Percentiles rank a stretch among this genome's conserved stretches.
These are phyloP conservation scores for Aspergillus fumigatiaffinis DNA, from an alignment of 2,329 filamentous ascomycete genomes.

Conservation along the genomic window DNA sequence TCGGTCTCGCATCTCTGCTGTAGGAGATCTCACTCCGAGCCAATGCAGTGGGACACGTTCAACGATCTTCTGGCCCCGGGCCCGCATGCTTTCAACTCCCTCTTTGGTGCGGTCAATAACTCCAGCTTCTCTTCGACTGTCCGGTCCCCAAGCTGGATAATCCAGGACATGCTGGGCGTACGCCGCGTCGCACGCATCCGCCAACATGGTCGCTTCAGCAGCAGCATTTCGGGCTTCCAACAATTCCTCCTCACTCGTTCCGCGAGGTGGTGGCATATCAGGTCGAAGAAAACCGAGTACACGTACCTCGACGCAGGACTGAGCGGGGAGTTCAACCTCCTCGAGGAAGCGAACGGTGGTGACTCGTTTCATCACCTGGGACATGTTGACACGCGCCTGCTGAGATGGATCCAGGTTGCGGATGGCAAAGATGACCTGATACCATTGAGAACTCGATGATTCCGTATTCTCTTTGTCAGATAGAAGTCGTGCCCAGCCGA, in stretches of 20 bases:
- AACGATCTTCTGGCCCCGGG: slow-evolving; percentile 51
- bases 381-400: slow-evolving; percentile 45
- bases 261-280: slow-evolving; percentile 13
- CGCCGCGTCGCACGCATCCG: slow-evolving; percentile 38
- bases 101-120: slow-evolving; percentile 43
- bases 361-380: slow-evolving; percentile 48
- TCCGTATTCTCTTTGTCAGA: slow-evolving; percentile 30
- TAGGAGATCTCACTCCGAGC: slow-evolving; percentile 53
- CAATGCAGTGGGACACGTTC: slow-evolving; percentile 58
- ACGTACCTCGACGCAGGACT: not conserved
- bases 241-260: slow-evolving; percentile 18
- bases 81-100: slow-evolving; percentile 47
- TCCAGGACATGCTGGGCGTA: slow-evolving; percentile 35
- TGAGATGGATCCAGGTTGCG: slow-evolving; percentile 43
- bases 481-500: slow-evolving; percentile 56
- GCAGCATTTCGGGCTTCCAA: slow-evolving; percentile 34
- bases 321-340: slow-evolving; percentile 8
- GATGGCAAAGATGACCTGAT: slow-evolving; percentile 56
- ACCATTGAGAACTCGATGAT: slow-evolving; percentile 48
- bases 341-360: slow-evolving; percentile 35
- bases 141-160: slow-evolving; percentile 37
- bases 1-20: slow-evolving; percentile 46
- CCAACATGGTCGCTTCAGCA: slow-evolving; percentile 33
- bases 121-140: slow-evolving; percentile 11
- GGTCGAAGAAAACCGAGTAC: slow-evolving; percentile 1